phyloP scores from a whole-genome alignment of 441 rosid species.

The Populus hybrid region DNA sequence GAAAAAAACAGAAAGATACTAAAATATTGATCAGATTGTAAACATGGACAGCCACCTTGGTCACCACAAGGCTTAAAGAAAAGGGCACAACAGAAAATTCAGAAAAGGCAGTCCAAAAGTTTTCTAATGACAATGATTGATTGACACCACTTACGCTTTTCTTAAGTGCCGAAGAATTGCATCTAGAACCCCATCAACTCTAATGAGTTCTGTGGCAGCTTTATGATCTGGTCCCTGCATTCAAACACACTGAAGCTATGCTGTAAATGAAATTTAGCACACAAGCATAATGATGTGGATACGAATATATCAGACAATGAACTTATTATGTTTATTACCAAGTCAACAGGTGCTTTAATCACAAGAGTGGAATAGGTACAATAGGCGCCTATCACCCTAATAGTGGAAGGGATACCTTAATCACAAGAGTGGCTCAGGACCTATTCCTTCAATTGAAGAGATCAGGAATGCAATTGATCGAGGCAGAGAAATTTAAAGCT shows the following conservation, averaged over 20 bases:
- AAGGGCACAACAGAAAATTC: not conserved
- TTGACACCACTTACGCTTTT: slow-evolving; percentile 57
- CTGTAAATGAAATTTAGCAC: slow-evolving; percentile 26
- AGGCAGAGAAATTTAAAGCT: not conserved
- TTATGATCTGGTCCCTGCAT: slow-evolving; percentile 88
- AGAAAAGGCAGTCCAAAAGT: not conserved
- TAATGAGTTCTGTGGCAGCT: slow-evolving; percentile 80
- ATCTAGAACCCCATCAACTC: slow-evolving; percentile 69
- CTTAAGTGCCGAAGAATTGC: slow-evolving; percentile 82
- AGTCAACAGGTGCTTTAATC: not conserved
- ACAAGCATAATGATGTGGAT: not conserved
- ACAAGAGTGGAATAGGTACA: not conserved
- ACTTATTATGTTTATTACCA: not conserved
- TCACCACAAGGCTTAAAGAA: not conserved
- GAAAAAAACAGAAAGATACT: not conserved
- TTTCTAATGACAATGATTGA: not conserved
- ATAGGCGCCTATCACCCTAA: not conserved
- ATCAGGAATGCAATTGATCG: not conserved
- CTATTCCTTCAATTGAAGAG: not conserved
- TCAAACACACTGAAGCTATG: slow-evolving; percentile 31
- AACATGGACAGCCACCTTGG: not conserved
- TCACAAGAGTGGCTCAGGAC: slow-evolving; percentile 1
- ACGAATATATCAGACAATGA: not conserved
- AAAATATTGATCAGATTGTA: not conserved
- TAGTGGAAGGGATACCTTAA: not conserved